phyloP scores from a whole-genome alignment of 371 early-diverging fungal species.

The Actinomucor elegans region DNA sequence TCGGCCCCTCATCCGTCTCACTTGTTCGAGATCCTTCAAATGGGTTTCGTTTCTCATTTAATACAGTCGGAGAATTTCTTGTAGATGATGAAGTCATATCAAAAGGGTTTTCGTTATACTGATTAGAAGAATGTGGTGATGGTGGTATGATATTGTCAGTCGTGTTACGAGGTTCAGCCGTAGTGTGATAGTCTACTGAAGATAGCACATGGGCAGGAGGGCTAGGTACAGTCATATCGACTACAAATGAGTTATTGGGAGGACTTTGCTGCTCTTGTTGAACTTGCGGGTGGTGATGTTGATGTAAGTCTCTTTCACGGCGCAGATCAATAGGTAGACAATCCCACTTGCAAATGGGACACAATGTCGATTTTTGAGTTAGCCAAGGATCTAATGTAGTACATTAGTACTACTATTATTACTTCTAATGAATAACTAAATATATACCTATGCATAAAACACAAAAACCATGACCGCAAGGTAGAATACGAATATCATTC shows the following conservation, averaged over 20 bases:
- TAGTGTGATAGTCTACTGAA: not conserved
- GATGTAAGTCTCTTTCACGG: conserved; percentile 12
- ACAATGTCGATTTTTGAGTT: conserved; percentile 33
- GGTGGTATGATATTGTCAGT: conserved; percentile 2
- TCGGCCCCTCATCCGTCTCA: no score
- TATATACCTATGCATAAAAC: conserved; percentile 33
- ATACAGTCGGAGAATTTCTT: no score
- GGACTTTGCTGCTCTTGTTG: not conserved
- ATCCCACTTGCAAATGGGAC: conserved; percentile 43
- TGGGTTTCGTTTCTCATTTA: not conserved
- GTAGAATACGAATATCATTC: conserved; percentile 25
- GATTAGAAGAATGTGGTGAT: not conserved
- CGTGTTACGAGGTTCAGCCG: not conserved
- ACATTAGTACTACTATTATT: not conserved
- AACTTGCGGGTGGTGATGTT: not conserved
- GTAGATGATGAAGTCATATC: no score
- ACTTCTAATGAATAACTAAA: not conserved
- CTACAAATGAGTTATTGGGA: not conserved
- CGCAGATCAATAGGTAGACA: conserved; percentile 33
- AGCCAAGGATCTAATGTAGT: conserved; percentile 33
- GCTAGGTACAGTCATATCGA: not conserved
- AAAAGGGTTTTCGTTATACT: not conserved
- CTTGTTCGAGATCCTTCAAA: not conserved
- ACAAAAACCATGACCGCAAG: conserved; percentile 40
- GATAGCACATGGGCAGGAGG: not conserved